Base-by-base conservation (phyloP, 805 yeast species). In the Yamadazyma phyllophila region DNA sequence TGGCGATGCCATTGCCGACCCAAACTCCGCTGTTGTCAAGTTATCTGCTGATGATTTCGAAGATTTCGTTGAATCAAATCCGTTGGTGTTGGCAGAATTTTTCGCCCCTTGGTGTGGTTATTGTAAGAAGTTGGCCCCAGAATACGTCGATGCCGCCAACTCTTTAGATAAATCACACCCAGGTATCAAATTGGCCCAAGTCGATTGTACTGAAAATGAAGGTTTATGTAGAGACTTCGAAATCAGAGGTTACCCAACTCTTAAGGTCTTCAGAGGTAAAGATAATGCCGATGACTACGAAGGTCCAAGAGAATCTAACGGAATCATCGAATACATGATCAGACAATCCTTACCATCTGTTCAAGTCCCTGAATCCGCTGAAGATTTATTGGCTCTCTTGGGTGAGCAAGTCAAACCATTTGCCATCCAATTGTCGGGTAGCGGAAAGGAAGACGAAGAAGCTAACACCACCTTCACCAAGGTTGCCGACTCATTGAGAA, bases 61-160 rank as follows among this genome's bases (percentile, higher is more conserved):
- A 46, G 65, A 74, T 12, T 88, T 87, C 66, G 67, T 92, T 52
- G 67, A 71, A 40, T 80, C 76, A 45, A 85, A 91, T 71, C 86
- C 89, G 30, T 74, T 91, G 55, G 95, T 88, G 16, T 70, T 88
- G 51, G 85, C 92, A 15, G 96, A 88, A 68, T 88, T 88, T 69
- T 88, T 84, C 65, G 96, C 96, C 13, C 96, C 97, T 63, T 92
- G 98, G 97, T 91, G 97, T 76, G 97, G 97, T 13, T 94, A 91
- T 72, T 91, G 97, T 77, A 89, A 91, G 74, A 78, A 78, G 41
- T 71, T 88, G 53, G 96, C 89, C 10, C 96, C 96, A 30, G 84
- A 88, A 65, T 87, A 77, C 55, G 73, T 81, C 43, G 66, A 78
- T 56, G 96, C 96, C 43, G 88, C 92, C 41, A 81, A 83, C 55